These are phyloP conservation scores for Kokia cookei DNA, from an alignment of 441 rosid species.

Conservation along the genomic window DNA sequence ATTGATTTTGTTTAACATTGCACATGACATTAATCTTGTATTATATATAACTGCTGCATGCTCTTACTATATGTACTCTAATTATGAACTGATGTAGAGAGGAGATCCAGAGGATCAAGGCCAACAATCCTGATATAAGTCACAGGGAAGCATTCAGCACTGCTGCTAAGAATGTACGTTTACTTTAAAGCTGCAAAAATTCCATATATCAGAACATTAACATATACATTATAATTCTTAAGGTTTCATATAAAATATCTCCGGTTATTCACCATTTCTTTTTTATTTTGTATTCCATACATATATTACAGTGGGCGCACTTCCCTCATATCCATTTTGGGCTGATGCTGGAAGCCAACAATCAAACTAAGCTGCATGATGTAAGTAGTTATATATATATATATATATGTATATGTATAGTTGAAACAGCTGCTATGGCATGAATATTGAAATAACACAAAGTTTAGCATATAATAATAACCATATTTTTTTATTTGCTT, in stretches of 20 bases:
- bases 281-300: too few species aligned
- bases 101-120: constrained; percentile 98
- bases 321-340: constrained; percentile 94
- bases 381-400: constrained; percentile 31
- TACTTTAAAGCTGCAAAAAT: too few species aligned
- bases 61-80: not conserved
- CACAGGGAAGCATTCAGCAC: constrained; percentile 99
- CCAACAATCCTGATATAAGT: constrained; percentile 83
- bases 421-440: too few species aligned
- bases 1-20: not conserved
- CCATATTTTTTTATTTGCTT: too few species aligned
- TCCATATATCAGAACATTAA: too few species aligned
- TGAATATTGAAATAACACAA: too few species aligned
- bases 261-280: too few species aligned
- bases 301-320: constrained; percentile 73
- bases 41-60: not conserved
- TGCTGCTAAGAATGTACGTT: constrained; percentile 91
- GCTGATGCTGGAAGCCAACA: constrained; percentile 73
- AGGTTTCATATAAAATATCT: too few species aligned
- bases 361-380: constrained; percentile 51
- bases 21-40: not conserved
- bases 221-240: too few species aligned
- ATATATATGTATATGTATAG: too few species aligned
- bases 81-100: constrained; percentile 36
- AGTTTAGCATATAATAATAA: not conserved